Evolutionary conservation across 83 land plant genomes (phyloP), one percentile per base, ranked within the genome.

Genomic region (Thuja plicata): DNA sequence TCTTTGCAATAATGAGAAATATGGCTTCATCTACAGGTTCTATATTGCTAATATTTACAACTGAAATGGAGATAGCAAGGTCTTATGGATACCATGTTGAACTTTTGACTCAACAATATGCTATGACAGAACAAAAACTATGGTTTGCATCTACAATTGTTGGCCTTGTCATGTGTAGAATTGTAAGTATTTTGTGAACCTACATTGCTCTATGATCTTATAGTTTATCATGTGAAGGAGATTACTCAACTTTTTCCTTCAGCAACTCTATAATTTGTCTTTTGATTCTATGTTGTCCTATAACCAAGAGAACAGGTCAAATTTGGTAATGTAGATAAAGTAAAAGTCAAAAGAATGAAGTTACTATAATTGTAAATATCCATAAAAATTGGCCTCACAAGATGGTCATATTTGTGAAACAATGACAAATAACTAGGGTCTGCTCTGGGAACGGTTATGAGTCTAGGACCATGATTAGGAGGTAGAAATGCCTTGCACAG

Each of bases 121-220:
- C 30, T 9, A 76, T 52, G 79, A 60, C 35, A 27, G 90, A 89
- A 87, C 91, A 88, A 19, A 50, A 50, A 8, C 90, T 91, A 8
- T 91, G 91, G 89, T 54, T 89, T 27, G 13, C 80, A 11, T 91
- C 94, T 16, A 88, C 89, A 27, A 66, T 91, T 30, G 71, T 88
- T 40, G 95, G 95, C 34, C 82, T 92, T 74, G 8, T 94, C 34
- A 90, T 90, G 85, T 94, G 95, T 91, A 93, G 89, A 87, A 77
- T 86, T 83, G 95, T 94, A 88, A 89, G 95, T 84, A 27, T n/a
- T 70, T 15, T 50, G 84, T 46, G 55, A 30, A 45, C 48, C 70
- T 38, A 38, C 48, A 21, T 91, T 34, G 74, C 37, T 5, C 12
- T 78, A 52, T 70, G 34, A 11, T 73, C 37, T 50, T 84, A 34